These are phyloP conservation scores for Neoboletus magnificus DNA, from an alignment of 768 basidiomycete genomes.

Conservation along the genomic window DNA sequence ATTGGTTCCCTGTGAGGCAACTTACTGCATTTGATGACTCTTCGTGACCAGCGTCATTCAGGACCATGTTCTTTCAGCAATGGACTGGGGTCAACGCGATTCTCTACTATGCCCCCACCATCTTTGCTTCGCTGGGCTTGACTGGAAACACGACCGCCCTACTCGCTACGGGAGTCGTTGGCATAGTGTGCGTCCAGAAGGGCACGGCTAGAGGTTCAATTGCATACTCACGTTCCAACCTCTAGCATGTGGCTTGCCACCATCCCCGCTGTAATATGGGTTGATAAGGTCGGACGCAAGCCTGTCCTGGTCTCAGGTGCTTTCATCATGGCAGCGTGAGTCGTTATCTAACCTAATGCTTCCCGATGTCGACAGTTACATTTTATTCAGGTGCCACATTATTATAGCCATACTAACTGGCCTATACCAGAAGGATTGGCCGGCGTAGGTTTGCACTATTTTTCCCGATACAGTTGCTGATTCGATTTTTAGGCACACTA, in stretches of 20 bases:
- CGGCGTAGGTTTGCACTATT: conserved; percentile 31
- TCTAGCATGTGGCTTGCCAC: conserved; percentile 70
- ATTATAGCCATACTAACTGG: conserved; percentile 66
- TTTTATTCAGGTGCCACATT: conserved; percentile 56
- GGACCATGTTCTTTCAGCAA: conserved; percentile 79
- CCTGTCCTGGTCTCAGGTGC: conserved; percentile 73
- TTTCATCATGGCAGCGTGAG: conserved; percentile 64
- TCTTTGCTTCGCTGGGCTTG: conserved; percentile 61
- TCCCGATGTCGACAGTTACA: conserved; percentile 10
- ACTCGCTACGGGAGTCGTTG: conserved; percentile 70
- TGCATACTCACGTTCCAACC: neutral
- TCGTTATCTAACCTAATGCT: conserved; percentile 12
- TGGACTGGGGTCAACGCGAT: conserved; percentile 80
- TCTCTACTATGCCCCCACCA: conserved; percentile 72
- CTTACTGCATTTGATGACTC: neutral
- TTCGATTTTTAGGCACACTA: neutral
- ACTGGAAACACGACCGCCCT: conserved; percentile 57
- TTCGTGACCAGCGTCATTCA: conserved; percentile 16
- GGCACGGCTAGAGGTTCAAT: neutral
- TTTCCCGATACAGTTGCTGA: neutral
- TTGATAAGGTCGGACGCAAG: conserved; percentile 73
- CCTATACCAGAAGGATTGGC: conserved; percentile 55
- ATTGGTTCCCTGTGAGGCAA: conserved; percentile 52
- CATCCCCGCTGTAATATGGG: conserved; percentile 78
- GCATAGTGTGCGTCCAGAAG: conserved; percentile 56